Conservation (phyloP, 148 eudicot genomes). For the Amaranthus hypochondriacus region DNA sequence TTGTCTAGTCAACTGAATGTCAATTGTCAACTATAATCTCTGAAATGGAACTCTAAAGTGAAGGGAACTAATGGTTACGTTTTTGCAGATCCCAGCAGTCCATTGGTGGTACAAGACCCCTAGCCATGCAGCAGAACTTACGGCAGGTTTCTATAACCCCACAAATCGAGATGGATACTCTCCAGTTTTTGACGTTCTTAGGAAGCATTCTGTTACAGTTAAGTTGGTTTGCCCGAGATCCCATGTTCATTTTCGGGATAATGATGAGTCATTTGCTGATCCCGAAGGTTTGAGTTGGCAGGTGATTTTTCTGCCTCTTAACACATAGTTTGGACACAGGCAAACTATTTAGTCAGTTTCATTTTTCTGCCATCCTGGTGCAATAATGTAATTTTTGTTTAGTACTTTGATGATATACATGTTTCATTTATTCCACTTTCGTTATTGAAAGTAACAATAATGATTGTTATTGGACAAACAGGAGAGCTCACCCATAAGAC, state of each 20-base stretch:
- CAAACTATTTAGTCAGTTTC: neutral
- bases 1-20: neutral
- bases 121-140: slow-evolving; percentile 76
- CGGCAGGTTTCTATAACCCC: slow-evolving; percentile 64
- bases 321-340: neutral
- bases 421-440: neutral
- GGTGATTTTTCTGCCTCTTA: slow-evolving; percentile 31
- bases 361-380: neutral
- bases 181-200: slow-evolving; percentile 43
- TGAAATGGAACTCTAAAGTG: neutral
- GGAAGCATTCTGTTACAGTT: slow-evolving; percentile 42
- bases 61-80: neutral
- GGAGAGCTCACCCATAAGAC: no score
- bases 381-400: neutral
- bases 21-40: neutral
- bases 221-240: slow-evolving; percentile 41
- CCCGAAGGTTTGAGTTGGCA: slow-evolving; percentile 70
- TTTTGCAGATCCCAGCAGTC: slow-evolving; percentile 52
- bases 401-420: neutral
- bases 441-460: neutral
- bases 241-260: slow-evolving; percentile 35
- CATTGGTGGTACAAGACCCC: slow-evolving; percentile 71
- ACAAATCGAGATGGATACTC: slow-evolving; percentile 58
- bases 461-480: neutral
- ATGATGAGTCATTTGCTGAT: slow-evolving; percentile 50